A percentile compares a stretch with the other conserved stretches of the same genome.
These are phyloP conservation scores for Trichoderma semiorbis DNA, from an alignment of 2,329 filamentous ascomycete species.

Conservation along the genomic window DNA sequence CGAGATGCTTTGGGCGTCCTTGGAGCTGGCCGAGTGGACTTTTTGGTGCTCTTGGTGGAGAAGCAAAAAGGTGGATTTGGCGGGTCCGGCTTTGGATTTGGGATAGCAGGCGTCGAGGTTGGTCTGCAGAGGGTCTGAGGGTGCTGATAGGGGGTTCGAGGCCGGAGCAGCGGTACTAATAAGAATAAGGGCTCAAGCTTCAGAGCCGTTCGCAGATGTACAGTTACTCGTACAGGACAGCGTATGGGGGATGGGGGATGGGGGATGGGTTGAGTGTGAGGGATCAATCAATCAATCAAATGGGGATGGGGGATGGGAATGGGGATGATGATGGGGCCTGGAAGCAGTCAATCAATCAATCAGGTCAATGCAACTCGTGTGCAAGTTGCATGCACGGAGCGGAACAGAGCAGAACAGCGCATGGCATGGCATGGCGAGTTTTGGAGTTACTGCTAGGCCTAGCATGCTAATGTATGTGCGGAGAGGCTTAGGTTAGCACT, in stretches of 20 bases:
- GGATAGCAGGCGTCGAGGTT: neutral
- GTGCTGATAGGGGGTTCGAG: constrained; percentile 2
- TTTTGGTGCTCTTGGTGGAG: constrained; percentile 14
- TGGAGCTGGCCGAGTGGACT: constrained; percentile 16
- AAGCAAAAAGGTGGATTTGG: constrained; percentile 5
- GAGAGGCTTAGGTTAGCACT: neutral
- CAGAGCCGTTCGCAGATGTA: neutral
- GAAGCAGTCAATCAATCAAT: neutral
- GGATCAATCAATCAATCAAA: neutral
- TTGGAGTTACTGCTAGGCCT: neutral
- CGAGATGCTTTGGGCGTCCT: constrained; percentile 15
- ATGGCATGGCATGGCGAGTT: neutral
- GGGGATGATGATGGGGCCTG: neutral
- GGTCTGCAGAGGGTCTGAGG: neutral
- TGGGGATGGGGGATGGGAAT: neutral
- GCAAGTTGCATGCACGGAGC: neutral
- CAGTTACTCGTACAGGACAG: neutral
- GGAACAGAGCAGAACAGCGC: neutral
- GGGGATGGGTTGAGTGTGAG: neutral
- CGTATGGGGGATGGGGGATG: neutral
- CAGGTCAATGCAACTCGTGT: neutral
- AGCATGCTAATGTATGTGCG: neutral
- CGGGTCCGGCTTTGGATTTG: constrained; percentile 17
- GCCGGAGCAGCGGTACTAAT: constrained; percentile 2
- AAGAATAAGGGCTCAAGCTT: neutral